Evolutionary conservation across 441 rosid species (phyloP).

Genomic region (Aquilaria agallochum): DNA sequence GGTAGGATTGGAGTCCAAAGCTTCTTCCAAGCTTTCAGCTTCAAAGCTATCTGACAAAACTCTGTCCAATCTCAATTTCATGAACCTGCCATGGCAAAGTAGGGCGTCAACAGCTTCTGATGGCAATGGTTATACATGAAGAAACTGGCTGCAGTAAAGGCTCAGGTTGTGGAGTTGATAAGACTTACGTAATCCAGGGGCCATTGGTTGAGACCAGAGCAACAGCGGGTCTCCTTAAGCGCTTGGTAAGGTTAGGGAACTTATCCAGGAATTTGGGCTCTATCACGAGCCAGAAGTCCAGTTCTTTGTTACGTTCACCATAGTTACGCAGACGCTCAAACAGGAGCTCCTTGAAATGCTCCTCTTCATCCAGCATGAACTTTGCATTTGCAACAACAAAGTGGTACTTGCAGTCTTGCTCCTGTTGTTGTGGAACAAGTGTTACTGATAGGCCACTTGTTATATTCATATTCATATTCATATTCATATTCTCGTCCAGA

Average conservation of each 20-base stretch:
- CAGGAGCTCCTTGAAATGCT: conserved; percentile 81
- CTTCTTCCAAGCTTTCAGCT: conserved; percentile 68
- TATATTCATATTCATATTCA: background rate
- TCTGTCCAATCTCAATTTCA: conserved; percentile 92
- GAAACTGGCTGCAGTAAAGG: background rate
- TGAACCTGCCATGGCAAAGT: conserved; percentile 50
- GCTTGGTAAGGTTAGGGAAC: conserved; percentile 68
- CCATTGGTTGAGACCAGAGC: conserved; percentile 90
- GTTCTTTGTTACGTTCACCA: conserved; percentile 59
- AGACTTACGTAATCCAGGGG: conserved; percentile 86
- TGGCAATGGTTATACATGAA: background rate
- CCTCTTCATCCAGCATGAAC: conserved; percentile 96
- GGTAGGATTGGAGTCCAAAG: conserved; percentile 70
- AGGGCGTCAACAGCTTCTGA: background rate
- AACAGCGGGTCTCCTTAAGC: conserved; percentile 89
- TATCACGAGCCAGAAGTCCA: conserved; percentile 87
- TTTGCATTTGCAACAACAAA: conserved; percentile 88
- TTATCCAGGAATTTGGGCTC: conserved; percentile 89
- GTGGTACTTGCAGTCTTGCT: conserved; percentile 45
- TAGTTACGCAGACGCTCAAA: conserved; percentile 71
- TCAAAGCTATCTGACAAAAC: conserved; percentile 67
- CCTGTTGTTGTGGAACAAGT: conserved; percentile 18
- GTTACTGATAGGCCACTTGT: background rate
- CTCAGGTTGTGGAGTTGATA: background rate
- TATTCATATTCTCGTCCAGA: background rate